Conservation (phyloP, 352 stramenopile species). For the Pythium plurisporium region DNA sequence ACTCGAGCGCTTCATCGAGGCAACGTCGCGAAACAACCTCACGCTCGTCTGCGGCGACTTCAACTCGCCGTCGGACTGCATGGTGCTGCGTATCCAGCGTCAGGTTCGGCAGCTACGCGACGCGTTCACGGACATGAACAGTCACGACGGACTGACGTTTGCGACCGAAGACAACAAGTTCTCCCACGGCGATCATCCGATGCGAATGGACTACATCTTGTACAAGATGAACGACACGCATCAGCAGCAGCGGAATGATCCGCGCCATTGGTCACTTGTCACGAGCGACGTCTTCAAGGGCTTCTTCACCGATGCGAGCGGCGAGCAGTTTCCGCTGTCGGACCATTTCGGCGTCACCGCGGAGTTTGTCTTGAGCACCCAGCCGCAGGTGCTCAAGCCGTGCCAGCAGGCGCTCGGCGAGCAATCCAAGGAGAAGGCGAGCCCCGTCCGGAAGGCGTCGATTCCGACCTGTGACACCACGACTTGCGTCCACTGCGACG, state of each 20-base stretch:
- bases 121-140: constrained; percentile 69
- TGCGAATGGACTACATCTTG: constrained; percentile 84
- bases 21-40: constrained; percentile 50
- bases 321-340: constrained; percentile 62
- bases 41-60: constrained; percentile 75
- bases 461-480: constrained; percentile 29
- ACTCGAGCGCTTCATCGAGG: constrained; percentile 62
- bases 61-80: constrained; percentile 72
- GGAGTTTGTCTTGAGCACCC: constrained; percentile 50
- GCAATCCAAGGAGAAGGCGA: constrained; percentile 10
- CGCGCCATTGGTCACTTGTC: constrained; percentile 40
- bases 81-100: constrained; percentile 56
- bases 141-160: constrained; percentile 61
- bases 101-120: constrained; percentile 54
- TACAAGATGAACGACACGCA: constrained; percentile 40
- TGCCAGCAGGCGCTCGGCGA: constrained; percentile 32
- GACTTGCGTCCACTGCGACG: constrained; percentile 45
- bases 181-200: constrained; percentile 72
- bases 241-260: not conserved
- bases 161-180: constrained; percentile 78
- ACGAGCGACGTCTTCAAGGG: constrained; percentile 69
- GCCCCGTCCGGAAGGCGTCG: not conserved
- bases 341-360: constrained; percentile 78
- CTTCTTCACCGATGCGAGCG: constrained; percentile 62
- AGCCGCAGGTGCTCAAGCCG: constrained; percentile 18